Conservation (phyloP, 805 yeast species). For the Starmerella vaccinii region DNA sequence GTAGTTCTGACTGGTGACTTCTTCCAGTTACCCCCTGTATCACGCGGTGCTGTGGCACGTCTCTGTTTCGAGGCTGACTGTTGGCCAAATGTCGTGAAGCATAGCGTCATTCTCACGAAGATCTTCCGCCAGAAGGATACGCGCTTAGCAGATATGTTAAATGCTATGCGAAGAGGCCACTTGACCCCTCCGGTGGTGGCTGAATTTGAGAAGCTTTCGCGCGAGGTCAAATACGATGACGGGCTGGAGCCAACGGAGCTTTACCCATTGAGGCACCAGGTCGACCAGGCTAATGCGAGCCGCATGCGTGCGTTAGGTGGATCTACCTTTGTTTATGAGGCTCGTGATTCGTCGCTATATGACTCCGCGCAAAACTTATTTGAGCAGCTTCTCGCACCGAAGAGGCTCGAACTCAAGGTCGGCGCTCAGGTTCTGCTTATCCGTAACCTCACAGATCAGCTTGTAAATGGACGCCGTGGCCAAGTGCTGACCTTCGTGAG, state of each 20-base stretch:
- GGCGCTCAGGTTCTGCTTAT: slow-evolving; percentile 90
- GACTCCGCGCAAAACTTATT: slow-evolving; percentile 31
- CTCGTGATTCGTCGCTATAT: slow-evolving; percentile 36
- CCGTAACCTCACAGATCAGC: slow-evolving; percentile 51
- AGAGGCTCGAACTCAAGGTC: slow-evolving; percentile 52
- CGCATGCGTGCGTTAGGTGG: slow-evolving; percentile 46
- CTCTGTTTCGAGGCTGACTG: slow-evolving; percentile 66
- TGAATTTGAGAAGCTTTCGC: slow-evolving; percentile 43
- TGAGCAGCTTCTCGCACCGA: slow-evolving; percentile 66
- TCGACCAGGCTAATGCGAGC: slow-evolving; percentile 56
- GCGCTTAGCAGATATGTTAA: slow-evolving; percentile 65
- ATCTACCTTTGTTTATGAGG: slow-evolving; percentile 34
- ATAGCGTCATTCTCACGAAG: slow-evolving; percentile 55
- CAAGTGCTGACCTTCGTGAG: slow-evolving; percentile 46
- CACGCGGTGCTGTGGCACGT: background rate
- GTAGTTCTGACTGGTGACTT: slow-evolving; percentile 85
- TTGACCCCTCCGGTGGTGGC: slow-evolving; percentile 40
- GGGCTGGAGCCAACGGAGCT: slow-evolving; percentile 84
- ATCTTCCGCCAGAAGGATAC: slow-evolving; percentile 82
- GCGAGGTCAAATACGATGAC: slow-evolving; percentile 50
- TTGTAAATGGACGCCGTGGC: slow-evolving; percentile 90
- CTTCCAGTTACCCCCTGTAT: slow-evolving; percentile 87
- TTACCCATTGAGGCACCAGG: slow-evolving; percentile 75
- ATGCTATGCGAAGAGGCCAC: slow-evolving; percentile 66
- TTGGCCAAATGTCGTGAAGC: slow-evolving; percentile 58